Evolutionary conservation across 164 flowering plant genomes (phyloP), one percentile per base, ranked within the genome.

Genomic region (Aristolochia fimbriata): DNA sequence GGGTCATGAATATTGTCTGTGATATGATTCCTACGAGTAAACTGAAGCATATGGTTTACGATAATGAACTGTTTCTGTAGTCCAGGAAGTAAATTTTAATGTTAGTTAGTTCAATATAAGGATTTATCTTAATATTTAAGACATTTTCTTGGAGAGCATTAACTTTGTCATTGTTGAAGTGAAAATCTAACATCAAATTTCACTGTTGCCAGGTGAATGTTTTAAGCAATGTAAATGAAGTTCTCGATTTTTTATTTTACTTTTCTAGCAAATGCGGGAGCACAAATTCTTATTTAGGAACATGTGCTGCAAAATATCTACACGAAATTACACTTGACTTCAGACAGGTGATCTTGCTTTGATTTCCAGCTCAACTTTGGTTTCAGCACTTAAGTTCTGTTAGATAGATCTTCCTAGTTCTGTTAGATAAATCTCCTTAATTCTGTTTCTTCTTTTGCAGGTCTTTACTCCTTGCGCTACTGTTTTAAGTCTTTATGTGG

Each of bases 161-260:
- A 7, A 3, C 8, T 37, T 37, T 37, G 43, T 6, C 43, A 37
- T 3, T 6, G 43, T 37, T 37, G 43, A 37, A 10, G 43, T 10
- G 9, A 10, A 37, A 37, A 37, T 37, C 41, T 66, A 45, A 58
- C 57, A 46, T 57, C 22, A 2, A 20, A 48, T 62, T 21, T 20
- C 43, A 57, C 15, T 60, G 13, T 69, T 67, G 47, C 55, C 83
- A 92, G 96, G 80, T 65, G 47, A 78, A 69, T 55, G 15, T 21
- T 63, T 71, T 67, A 56, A 65, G 63, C 43, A 37, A 57, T 56
- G 59, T 57, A 52, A 59, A 64, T 45, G 88, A 83, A 43, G 71
- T 81, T 68, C 58, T 86, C 62, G 83, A 86, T 60, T 76, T 84
- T 67, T 73, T 84, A 57, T 71, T 69, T 53, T 82, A 79, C 69